Conservation (phyloP, 148 eudicot species). For the Mesembryanthemum crystallinum region DNA sequence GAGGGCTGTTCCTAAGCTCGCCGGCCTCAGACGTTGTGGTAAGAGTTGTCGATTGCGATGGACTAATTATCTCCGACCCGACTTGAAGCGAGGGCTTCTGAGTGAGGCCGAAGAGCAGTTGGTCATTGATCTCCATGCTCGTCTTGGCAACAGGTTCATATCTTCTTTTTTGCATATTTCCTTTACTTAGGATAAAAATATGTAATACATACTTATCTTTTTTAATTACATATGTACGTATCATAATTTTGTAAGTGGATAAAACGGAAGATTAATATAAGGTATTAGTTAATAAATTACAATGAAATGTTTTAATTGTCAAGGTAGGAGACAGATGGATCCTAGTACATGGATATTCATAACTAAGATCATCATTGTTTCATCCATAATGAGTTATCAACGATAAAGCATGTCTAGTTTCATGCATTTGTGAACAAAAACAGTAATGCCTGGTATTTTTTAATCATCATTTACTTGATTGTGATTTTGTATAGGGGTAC, state of each 20-base stretch:
- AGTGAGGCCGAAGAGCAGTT: conserved; percentile 77
- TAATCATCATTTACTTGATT: background rate
- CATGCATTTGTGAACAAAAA: background rate
- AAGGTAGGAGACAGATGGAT: too few species aligned
- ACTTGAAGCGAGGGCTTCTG: conserved; percentile 82
- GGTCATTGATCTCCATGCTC: conserved; percentile 94
- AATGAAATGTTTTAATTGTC: too few species aligned
- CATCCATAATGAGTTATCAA: conserved; percentile 3
- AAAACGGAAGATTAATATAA: too few species aligned
- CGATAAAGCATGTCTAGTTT: too few species aligned
- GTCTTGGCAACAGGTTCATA: conserved; percentile 83
- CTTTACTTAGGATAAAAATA: background rate
- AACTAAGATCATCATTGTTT: background rate
- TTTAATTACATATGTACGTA: too few species aligned
- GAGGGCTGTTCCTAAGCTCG: conserved; percentile 94
- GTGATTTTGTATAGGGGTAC: background rate
- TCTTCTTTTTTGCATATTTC: background rate
- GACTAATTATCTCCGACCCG: conserved; percentile 96
- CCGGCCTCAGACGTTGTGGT: conserved; percentile 86
- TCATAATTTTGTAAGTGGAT: too few species aligned
- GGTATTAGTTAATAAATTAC: too few species aligned
- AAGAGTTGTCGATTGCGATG: conserved; percentile 95
- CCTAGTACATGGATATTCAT: background rate
- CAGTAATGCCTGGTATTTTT: background rate
- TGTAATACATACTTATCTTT: background rate